phyloP scores from a whole-genome alignment of 2,329 filamentous ascomycete genomes.

The Diaporthe caulivora region DNA sequence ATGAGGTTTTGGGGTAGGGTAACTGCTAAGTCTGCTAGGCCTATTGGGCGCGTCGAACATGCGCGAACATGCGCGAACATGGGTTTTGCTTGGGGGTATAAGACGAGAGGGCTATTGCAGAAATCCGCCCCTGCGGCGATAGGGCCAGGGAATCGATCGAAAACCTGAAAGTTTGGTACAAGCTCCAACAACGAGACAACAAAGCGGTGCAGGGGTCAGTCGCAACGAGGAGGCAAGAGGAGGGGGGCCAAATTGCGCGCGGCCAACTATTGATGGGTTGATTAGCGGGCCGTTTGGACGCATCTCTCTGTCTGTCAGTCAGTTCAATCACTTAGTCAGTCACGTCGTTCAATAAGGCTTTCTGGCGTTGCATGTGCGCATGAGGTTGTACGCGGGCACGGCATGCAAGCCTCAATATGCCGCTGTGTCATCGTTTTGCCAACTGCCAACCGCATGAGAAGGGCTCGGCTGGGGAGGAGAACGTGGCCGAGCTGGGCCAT shows the following conservation, averaged over 20 bases:
- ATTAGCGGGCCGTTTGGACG: slow-evolving; percentile 3
- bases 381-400: background rate
- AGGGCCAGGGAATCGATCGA: slow-evolving; percentile 1
- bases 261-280: background rate
- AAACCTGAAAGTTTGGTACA: slow-evolving; percentile 21
- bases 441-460: background rate
- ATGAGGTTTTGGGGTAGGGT: slow-evolving; percentile 1
- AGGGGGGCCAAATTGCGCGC: background rate
- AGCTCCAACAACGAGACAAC: slow-evolving; percentile 8
- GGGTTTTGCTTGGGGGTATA: slow-evolving; percentile 19
- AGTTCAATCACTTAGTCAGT: background rate
- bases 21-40: background rate
- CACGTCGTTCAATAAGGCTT: background rate
- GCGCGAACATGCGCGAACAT: background rate
- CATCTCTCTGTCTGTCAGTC: background rate
- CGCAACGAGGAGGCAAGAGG: background rate
- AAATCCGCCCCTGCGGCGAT: slow-evolving; percentile 10
- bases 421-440: background rate
- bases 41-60: too few relatives aligned
- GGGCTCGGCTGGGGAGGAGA: slow-evolving; percentile 14
- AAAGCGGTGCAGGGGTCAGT: slow-evolving; percentile 27
- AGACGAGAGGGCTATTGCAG: slow-evolving; percentile 23
- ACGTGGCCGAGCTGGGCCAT: slow-evolving; percentile 11
- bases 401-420: background rate
- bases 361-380: background rate